Base-by-base conservation (phyloP, 768 basidiomycete species). In the Panellus pusillus region DNA sequence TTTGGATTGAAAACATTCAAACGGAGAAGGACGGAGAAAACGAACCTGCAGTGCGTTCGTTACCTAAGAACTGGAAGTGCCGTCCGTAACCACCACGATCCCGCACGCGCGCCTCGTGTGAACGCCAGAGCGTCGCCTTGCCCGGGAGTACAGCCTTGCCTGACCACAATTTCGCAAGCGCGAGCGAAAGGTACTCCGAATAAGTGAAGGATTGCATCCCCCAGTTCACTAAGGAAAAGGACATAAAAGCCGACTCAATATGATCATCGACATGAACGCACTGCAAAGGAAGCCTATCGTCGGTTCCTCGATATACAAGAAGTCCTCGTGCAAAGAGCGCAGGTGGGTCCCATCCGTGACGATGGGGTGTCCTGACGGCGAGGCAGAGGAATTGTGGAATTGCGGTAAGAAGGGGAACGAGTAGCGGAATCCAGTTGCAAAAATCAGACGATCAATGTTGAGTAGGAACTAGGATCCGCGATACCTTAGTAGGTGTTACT, bases 281-380 rank as follows among this genome's bases (percentile, higher is more conserved):
- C 73, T 63, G 43, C 70, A 69, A 27, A 72, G 62, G 46, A 78
- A 77, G 2, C 69, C 68, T 5, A 79, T 61, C 3, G 76, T 75
- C 2, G 76, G 75, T 42, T 79, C 75, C 9, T 74, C 71, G 43
- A 79, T 76, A 55, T 74, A 78, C 54, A 76, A 72, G 0, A 70
- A 54, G 47, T 75, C 75, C 38, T 72, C 64, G 54, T 75, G 70
- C 3, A 77, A 63, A 2, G 74, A 69, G 7, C 73, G 73, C 27
- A 78, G 60, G 38, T 72, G 70, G 0, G 68, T 66, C 13, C 77
- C 76, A 53, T 76, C 71, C 0, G 74, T 74, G 20, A 77, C 67
- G 37, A 79, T 64, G 1, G 72, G 71, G 38, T 68, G 64, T 12
- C 53, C 63, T 9, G 52, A 60, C 14, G 67, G 61, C 24, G 24